These are phyloP conservation scores for Skeletonema menzelii DNA, from an alignment of 108 stramenopile genomes.

Conservation along the genomic window DNA sequence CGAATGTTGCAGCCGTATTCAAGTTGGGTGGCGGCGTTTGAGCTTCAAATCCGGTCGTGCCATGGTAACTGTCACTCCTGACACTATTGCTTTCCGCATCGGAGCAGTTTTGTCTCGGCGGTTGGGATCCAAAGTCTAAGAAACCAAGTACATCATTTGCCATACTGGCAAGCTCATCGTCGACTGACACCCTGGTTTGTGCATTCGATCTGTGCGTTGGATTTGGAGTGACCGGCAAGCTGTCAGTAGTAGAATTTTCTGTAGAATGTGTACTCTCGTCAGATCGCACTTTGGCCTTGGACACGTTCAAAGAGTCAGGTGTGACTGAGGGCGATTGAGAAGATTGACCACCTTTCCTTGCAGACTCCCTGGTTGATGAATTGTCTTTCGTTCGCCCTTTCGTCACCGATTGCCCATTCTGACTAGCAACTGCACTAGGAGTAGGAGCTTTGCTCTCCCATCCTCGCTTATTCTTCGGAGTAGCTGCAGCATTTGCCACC, in stretches of 20 bases:
- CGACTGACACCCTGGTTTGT: conserved; percentile 20
- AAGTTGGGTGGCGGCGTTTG: conserved; percentile 19
- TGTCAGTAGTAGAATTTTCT: conserved; percentile 33
- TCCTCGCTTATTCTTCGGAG: conserved; percentile 53
- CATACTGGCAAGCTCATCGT: conserved; percentile 47
- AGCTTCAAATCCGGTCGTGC: conserved; percentile 24
- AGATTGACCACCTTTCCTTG: conserved; percentile 14
- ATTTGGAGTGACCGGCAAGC: conserved; percentile 35
- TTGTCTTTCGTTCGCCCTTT: conserved; percentile 5
- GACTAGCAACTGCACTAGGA: conserved; percentile 16
- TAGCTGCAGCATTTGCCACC: conserved; percentile 5
- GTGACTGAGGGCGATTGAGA: conserved; percentile 14
- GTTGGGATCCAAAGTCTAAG: conserved; percentile 44
- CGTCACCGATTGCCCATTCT: conserved; percentile 15
- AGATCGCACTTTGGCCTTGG: conserved; percentile 23
- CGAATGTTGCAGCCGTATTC: neutral
- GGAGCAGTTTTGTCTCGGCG: conserved; percentile 7
- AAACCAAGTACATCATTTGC: conserved; percentile 47
- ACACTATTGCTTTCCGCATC: conserved; percentile 3
- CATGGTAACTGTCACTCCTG: neutral
- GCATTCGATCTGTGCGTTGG: neutral
- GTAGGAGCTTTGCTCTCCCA: conserved; percentile 61
- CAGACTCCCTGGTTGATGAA: conserved; percentile 1
- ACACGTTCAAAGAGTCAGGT: conserved; percentile 15
- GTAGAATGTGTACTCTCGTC: conserved; percentile 38